Base-by-base conservation (phyloP, 176 grass and related monocot species). In the Phoenix roebelenii region DNA sequence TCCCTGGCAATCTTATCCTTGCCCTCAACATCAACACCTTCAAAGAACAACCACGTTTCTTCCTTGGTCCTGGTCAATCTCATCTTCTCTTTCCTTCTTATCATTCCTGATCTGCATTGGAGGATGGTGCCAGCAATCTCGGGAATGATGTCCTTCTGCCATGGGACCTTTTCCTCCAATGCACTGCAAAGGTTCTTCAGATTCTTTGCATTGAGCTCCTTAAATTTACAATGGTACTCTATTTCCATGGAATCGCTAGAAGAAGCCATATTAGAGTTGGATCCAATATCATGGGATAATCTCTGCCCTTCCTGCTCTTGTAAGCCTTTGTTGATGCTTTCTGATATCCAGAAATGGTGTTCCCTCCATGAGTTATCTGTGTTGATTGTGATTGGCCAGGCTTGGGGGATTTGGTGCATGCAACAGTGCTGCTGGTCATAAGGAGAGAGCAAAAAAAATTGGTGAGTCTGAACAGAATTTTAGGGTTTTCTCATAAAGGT, bases 161-260 rank as follows among this genome's bases (percentile, higher is more conserved):
- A 85, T 0, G 91, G 83, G 57, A 87, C 86, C 62, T 74, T 71
- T 60, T 96, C 87, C 86, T 96, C 91, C 66, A 96, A 17, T 4
- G 80, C 80, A 19, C n/a, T 55, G 65, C 86, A 96, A 7, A 96
- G 83, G 1, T 78, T 16, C 83, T 96, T 96, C 15, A 96, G 80
- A 63, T 87, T 96, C 72, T 84, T 80, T 18, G 91, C 80, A 65
- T 74, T 90, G 54, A 96, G 91, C 83, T 96, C 91, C 77, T 96
- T 96, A 68, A 90, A 96, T 74, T n/a, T 96, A 17, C 83, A 80
- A 16, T 63, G 72, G 57, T 59, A 74, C 49, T 87, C 86, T 53
- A 77, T 77, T 68, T 90, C 80, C 61, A 96, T 80, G 5, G 85
- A 85, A 23, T 80, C 80, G 15, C 74, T 72, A 0, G 79, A 82